Conservation (phyloP, 2,329 filamentous ascomycete genomes). For the Lasiodiplodia gonubiensis region DNA sequence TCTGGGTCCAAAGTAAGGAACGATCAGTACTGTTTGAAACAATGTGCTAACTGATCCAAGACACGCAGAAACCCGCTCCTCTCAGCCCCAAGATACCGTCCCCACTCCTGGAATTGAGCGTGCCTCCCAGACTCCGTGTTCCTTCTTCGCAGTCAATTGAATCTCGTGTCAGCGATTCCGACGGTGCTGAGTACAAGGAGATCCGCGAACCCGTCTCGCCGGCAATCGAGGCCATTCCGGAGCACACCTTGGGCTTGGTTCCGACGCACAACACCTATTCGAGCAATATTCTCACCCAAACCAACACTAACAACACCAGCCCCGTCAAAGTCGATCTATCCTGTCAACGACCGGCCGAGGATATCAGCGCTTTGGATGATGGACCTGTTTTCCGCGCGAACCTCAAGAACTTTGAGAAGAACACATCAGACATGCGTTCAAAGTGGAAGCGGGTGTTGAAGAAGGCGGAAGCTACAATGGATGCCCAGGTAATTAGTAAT, state of each 20-base stretch:
- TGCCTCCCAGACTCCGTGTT: slow-evolving; percentile 78
- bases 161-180: slow-evolving; percentile 76
- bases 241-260: slow-evolving; percentile 52
- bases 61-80: slow-evolving; percentile 44
- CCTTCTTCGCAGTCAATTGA: slow-evolving; percentile 88
- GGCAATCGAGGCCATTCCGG: slow-evolving; percentile 54
- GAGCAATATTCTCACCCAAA: slow-evolving; percentile 26
- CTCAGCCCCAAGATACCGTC: slow-evolving; percentile 58
- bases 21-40: neutral
- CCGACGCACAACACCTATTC: slow-evolving; percentile 43
- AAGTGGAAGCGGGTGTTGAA: slow-evolving; percentile 97
- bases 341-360: slow-evolving; percentile 83
- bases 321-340: slow-evolving; percentile 83
- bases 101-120: slow-evolving; percentile 73
- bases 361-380: slow-evolving; percentile 84
- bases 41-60: slow-evolving; percentile 33
- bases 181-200: slow-evolving; percentile 56
- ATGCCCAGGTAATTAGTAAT: slow-evolving; percentile 82
- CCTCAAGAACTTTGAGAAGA: slow-evolving; percentile 94
- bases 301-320: slow-evolving; percentile 42
- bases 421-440: slow-evolving; percentile 89
- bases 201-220: slow-evolving; percentile 54
- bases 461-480: slow-evolving; percentile 85
- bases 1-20: slow-evolving; percentile 83
- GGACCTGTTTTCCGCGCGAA: slow-evolving; percentile 95